Evolutionary conservation across 1,284 basidiomycete genomes (phyloP).

Genomic region (Pseudozyma thailandica): DNA sequence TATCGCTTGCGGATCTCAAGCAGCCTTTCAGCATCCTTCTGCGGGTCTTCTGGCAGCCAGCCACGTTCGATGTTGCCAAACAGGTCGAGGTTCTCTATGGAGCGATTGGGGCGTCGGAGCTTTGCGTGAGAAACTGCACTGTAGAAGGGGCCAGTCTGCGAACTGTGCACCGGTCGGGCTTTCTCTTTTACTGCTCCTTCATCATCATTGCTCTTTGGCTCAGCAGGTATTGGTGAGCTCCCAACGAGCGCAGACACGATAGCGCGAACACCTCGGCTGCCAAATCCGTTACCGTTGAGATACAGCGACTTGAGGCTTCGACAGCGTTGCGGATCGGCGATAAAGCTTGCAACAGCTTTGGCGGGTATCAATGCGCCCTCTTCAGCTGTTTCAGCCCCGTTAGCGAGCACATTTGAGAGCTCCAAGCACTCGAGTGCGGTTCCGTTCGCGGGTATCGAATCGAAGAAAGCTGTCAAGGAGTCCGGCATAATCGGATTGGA

Average conservation of each 20-base stretch:
- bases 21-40: slow-evolving; percentile 5
- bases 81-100: slow-evolving; percentile 1
- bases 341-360: slow-evolving; percentile 16
- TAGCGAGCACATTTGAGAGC: slow-evolving; percentile 9
- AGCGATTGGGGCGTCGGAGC: slow-evolving; percentile 7
- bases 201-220: neutral
- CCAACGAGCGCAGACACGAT: slow-evolving; percentile 18
- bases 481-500: slow-evolving; percentile 22
- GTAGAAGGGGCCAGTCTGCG: slow-evolving; percentile 3
- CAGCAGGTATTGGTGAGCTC: neutral
- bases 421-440: slow-evolving; percentile 19
- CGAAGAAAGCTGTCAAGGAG: slow-evolving; percentile 27
- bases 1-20: slow-evolving; percentile 13
- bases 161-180: neutral
- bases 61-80: slow-evolving; percentile 9
- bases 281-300: slow-evolving; percentile 35
- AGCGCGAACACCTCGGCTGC: slow-evolving; percentile 11
- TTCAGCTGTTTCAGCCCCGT: neutral
- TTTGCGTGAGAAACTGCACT: neutral
- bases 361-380: slow-evolving; percentile 10
- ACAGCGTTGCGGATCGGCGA: slow-evolving; percentile 24
- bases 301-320: slow-evolving; percentile 9
- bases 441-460: slow-evolving; percentile 22
- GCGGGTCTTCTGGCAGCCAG: slow-evolving; percentile 6
- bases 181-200: neutral